These are phyloP conservation scores for Diplocarpon mali DNA, from an alignment of 2,329 filamentous ascomycete species.

Conservation along the genomic window DNA sequence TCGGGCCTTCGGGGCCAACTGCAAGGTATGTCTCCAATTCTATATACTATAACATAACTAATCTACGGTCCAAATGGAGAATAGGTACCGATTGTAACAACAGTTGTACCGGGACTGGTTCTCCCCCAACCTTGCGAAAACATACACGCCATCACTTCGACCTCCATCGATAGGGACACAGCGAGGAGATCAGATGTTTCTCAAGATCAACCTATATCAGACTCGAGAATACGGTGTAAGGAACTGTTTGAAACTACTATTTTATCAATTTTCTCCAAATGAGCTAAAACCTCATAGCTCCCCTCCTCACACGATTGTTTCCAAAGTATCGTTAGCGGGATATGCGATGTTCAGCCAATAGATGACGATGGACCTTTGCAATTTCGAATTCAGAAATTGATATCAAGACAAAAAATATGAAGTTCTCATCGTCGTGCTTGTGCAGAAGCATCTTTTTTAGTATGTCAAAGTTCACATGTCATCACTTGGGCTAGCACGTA, in stretches of 20 bases:
- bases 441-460: too few species aligned
- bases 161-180: slow-evolving; percentile 26
- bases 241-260: slow-evolving; percentile 30
- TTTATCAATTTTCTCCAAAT: slow-evolving; percentile 29
- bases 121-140: slow-evolving; percentile 30
- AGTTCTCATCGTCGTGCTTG: too few species aligned
- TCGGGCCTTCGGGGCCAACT: slow-evolving; percentile 31
- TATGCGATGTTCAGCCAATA: too few species aligned
- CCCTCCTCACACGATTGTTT: too few species aligned
- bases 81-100: slow-evolving; percentile 33
- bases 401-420: too few species aligned
- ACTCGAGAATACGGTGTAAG: slow-evolving; percentile 26
- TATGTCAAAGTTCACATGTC: too few species aligned
- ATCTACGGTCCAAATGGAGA: slow-evolving; percentile 18
- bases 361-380: too few species aligned
- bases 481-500: too few species aligned
- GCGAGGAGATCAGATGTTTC: slow-evolving; percentile 22
- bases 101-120: slow-evolving; percentile 30
- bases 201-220: slow-evolving; percentile 27
- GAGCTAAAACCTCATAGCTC: slow-evolving; percentile 2
- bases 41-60: not conserved
- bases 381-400: too few species aligned
- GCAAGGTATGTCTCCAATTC: slow-evolving; percentile 18
- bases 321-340: too few species aligned
- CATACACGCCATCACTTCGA: slow-evolving; percentile 31